Evolutionary conservation across 2,329 filamentous ascomycete genomes (phyloP).

Genomic region (Ophiobolus disseminans): DNA sequence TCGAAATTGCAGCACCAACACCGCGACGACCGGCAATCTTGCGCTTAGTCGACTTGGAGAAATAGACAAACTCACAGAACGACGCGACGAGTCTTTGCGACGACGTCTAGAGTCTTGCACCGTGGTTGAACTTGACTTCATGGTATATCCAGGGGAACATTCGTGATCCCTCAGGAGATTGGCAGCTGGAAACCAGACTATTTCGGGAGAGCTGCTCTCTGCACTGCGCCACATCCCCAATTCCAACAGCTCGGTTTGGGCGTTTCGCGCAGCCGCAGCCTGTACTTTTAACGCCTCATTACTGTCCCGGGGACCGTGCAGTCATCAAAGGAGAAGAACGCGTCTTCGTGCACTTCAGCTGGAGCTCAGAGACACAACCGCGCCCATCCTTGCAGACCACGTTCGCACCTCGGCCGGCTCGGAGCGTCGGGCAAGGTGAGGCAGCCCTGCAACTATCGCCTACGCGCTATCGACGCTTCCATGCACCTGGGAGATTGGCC

Average conservation of each 20-base stretch:
- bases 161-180: conserved; percentile 20
- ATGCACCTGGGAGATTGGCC: conserved; percentile 7
- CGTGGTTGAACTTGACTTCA: not conserved
- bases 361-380: too few species aligned
- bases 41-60: not conserved
- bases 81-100: not conserved
- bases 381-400: conserved; percentile 3
- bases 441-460: not conserved
- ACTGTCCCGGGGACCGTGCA: not conserved
- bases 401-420: not conserved
- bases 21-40: not conserved
- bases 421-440: not conserved
- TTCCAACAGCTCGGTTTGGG: conserved; percentile 14
- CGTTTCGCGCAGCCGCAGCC: conserved; percentile 10
- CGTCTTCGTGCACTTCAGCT: not conserved
- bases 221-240: conserved; percentile 17
- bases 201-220: not conserved
- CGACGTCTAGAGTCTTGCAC: not conserved
- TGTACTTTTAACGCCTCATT: conserved; percentile 9
- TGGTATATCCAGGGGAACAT: conserved; percentile 2
- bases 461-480: conserved; percentile 5
- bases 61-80: not conserved
- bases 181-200: conserved; percentile 16
- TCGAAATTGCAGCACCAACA: not conserved
- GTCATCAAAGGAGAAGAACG: conserved; percentile 9